Percentiles rank a stretch among this genome's conserved stretches.
phyloP scores from a whole-genome alignment of 2,329 filamentous ascomycete species.

The Madurella fahalii region DNA sequence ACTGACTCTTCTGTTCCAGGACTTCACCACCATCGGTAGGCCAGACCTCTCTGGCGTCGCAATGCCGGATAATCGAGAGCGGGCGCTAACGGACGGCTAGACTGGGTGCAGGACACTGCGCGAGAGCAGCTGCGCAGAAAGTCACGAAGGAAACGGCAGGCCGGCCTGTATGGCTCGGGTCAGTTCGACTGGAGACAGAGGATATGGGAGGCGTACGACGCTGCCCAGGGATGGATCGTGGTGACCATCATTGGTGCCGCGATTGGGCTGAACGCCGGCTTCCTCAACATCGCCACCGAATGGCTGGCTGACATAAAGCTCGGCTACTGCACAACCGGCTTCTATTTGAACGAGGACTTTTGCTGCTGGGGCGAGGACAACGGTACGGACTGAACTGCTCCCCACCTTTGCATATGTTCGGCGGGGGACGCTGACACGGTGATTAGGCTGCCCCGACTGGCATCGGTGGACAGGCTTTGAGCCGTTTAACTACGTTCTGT shows the following conservation, averaged over 20 bases:
- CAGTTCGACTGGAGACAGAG: slow-evolving; percentile 74
- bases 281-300: slow-evolving; percentile 93
- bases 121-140: slow-evolving; percentile 82
- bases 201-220: slow-evolving; percentile 84
- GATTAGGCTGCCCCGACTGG: slow-evolving; percentile 79
- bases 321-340: slow-evolving; percentile 91
- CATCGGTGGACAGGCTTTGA: slow-evolving; percentile 78
- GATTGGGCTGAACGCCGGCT: slow-evolving; percentile 88
- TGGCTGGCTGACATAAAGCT: slow-evolving; percentile 95
- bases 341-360: slow-evolving; percentile 96
- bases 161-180: slow-evolving; percentile 67
- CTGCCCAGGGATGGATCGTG: slow-evolving; percentile 96
- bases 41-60: slow-evolving; percentile 6
- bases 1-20: slow-evolving; percentile 40
- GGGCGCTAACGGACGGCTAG: slow-evolving; percentile 44
- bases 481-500: slow-evolving; percentile 79
- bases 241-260: slow-evolving; percentile 88
- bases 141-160: slow-evolving; percentile 66
- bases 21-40: slow-evolving; percentile 87
- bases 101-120: slow-evolving; percentile 97
- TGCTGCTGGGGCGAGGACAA: slow-evolving; percentile 96
- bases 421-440: slow-evolving; percentile 22
- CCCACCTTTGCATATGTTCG: background rate
- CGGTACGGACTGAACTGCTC: slow-evolving; percentile 43
- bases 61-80: background rate